Percentiles rank a stretch among this genome's conserved stretches.
phyloP scores from a whole-genome alignment of 129 eudicot species.

The Apium graveolens region DNA sequence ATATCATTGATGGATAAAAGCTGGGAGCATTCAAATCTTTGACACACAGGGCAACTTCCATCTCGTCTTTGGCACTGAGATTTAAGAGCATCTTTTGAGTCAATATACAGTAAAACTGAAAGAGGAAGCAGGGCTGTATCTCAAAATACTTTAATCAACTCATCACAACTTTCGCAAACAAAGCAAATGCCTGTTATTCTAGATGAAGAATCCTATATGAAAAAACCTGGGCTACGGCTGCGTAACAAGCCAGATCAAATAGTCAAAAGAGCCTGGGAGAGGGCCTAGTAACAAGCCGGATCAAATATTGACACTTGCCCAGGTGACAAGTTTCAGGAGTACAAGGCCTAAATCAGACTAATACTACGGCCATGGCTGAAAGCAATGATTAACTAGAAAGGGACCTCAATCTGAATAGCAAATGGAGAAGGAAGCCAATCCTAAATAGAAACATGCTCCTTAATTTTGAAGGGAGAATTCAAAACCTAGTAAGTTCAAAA shows the following conservation, averaged over 20 bases:
- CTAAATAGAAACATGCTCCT: not conserved
- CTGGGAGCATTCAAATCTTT: constrained; percentile 73
- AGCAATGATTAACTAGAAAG: not conserved
- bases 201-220: not conserved
- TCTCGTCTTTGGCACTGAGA: constrained; percentile 79
- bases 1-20: constrained; percentile 76
- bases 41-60: constrained; percentile 79
- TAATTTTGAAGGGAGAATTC: not conserved
- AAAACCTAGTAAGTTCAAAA: not conserved
- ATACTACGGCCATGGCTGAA: not conserved
- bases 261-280: not conserved
- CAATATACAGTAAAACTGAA: not conserved
- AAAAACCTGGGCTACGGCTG: not conserved
- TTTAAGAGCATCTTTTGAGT: not conserved
- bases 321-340: not conserved
- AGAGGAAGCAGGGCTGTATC: not conserved
- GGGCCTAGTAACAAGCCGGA: not conserved
- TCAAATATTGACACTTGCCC: not conserved
- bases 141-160: not conserved
- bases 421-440: not conserved
- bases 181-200: not conserved
- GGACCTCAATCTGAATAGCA: not conserved
- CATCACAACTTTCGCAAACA: not conserved
- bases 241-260: not conserved
- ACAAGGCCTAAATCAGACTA: not conserved